Base-by-base conservation (phyloP, 805 yeast genomes). In the Myxozyma mucilagina region DNA sequence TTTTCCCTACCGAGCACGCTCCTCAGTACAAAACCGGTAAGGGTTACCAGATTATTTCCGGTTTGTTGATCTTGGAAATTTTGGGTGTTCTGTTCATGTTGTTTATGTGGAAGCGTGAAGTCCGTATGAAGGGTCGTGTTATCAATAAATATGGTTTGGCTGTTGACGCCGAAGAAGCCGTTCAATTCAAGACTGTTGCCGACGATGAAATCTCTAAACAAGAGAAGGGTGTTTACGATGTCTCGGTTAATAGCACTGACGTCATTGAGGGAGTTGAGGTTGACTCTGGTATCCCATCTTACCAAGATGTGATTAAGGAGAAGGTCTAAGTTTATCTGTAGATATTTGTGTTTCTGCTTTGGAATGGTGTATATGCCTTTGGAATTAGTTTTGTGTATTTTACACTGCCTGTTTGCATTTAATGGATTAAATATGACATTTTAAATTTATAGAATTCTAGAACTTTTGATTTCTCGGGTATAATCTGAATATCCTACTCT, bases 1-100 rank as follows among this genome's bases (percentile, higher is more conserved):
- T 75, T 38, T 75, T 68, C 65, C 75, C 76, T 29, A 70, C 77
- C 24, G 66, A 69, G 39, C 66, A 71, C n/a, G 77, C 78, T 1
- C 78, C 78, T 29, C 65, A 63, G 48, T 75, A 73, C 61, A 68
- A 67, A 20, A 67, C 69, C 39, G 78, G 76, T 31, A 50, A 50
- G 45, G 54, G 54, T 39, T 75, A 75, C 56, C 75, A 71, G 61
- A 65, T 71, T 20, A 57, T 63, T 39, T 63, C 68, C 16, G 72
- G 71, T 2, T 56, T 70, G 47, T 35, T 59, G 34, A 50, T 41
- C 14, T 60, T 62, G 24, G 64, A 62, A n/a, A 41, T 47, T 35
- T 10, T 47, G 13, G 63, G 66, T 5, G 52, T 62, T 13, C 31
- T 59, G 57, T 59, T 62, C 49, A 50, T 62, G 56, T 47, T 56